Base-by-base conservation (phyloP, 176 grass and related monocot genomes). In the sorghum (Sorghum bicolor) region DNA sequence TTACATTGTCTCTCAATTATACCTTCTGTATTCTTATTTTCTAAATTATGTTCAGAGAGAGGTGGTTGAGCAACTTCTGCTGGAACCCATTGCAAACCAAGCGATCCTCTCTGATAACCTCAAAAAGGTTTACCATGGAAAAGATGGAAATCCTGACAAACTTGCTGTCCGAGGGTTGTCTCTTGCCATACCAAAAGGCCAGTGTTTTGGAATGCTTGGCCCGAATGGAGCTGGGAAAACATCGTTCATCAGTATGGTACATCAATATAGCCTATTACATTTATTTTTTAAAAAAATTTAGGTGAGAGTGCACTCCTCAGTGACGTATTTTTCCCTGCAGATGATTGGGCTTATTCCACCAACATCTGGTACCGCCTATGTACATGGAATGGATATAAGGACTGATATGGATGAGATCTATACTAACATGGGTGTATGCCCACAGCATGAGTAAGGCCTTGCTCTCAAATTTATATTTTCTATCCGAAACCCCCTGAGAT, bases 141-240 rank as follows among this genome's bases (percentile, higher is more conserved):
- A 68, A 60, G 96, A 98, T 82, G 96, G 96, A 76, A 98, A 95
- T 57, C 87, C 90, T 45, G 91, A 93, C 83, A 98, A 98, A 86
- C 37, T 91, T 75, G 96, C 96, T 41, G 91, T 98, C 76, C 83
- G 84, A 76, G 96, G 93, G 13, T 86, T 98, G 70, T 95, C 96
- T 90, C 96, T 98, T 41, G 96, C 93, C 83, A 26, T 95, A n/a
- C 87, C 93, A 60, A 86, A 93, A 86, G 93, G 96, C 40, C 87
- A 98, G 36, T 98, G 96, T 83, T 98, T 98, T 19, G 96, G 96
- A 41, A 98, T 98, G 96, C 96, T 98, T 76, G 96, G 96, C 0
- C 96, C 93, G 0, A 98, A 98, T 82, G 96, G 96, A 43, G 93
- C 96, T 52, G 96, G 96, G 29, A 98, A 98, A 91, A 95, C 93